These are phyloP conservation scores for Actinomortierella wolfii DNA, from an alignment of 371 early-diverging fungal genomes.

Conservation along the genomic window DNA sequence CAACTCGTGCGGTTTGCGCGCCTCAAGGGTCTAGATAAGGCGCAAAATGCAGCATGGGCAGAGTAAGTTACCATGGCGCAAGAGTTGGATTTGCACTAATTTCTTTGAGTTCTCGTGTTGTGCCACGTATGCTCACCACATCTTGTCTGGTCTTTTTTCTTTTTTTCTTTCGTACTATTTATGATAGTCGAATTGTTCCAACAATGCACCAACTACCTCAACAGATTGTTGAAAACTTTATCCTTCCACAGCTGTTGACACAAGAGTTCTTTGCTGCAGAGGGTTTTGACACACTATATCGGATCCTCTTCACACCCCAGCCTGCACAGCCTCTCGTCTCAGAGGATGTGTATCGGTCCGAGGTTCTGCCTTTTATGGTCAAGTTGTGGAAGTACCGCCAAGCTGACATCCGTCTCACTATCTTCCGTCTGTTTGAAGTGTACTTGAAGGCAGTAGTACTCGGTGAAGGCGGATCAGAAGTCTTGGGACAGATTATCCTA, in stretches of 20 bases:
- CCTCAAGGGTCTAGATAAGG: constrained; percentile 42
- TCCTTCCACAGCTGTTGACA: constrained; percentile 39
- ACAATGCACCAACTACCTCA: constrained; percentile 23
- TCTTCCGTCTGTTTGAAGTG: constrained; percentile 43
- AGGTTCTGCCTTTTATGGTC: constrained; percentile 42
- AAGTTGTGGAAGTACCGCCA: constrained; percentile 43
- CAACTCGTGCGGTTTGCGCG: constrained; percentile 35
- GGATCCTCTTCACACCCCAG: constrained; percentile 40
- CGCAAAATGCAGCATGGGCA: constrained; percentile 34
- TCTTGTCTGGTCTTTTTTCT: background rate
- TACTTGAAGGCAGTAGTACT: constrained; percentile 42
- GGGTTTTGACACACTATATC: constrained; percentile 39
- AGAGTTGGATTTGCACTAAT: no score
- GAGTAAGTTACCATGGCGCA: constrained; percentile 17
- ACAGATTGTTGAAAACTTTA: constrained; percentile 34
- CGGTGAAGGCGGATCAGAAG: constrained; percentile 41
- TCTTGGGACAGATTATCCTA: constrained; percentile 37
- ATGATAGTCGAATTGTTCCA: constrained; percentile 26
- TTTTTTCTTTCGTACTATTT: background rate
- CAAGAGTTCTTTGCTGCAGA: constrained; percentile 48
- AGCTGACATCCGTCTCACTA: constrained; percentile 43
- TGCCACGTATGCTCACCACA: background rate
- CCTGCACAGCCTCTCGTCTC: constrained; percentile 34
- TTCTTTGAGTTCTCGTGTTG: background rate
- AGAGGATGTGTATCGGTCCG: constrained; percentile 24